Percentiles rank a stretch among this genome's conserved stretches.
phyloP scores from a whole-genome alignment of 768 basidiomycete genomes.

The Suillus decipiens region DNA sequence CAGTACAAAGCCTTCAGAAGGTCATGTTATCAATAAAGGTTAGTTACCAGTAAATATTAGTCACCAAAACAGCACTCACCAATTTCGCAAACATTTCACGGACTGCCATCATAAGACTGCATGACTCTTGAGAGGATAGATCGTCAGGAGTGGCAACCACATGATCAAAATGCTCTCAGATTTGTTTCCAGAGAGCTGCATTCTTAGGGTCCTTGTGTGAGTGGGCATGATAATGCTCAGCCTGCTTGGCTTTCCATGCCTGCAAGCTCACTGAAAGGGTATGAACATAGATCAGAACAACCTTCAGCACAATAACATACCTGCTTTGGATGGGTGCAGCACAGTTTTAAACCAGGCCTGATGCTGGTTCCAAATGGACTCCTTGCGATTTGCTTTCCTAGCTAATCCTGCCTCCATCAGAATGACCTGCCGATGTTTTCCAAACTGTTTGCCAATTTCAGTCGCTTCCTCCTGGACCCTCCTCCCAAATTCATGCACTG shows the following conservation, averaged over 20 bases:
- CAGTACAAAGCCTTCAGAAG: conserved; percentile 1
- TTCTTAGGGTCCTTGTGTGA: neutral
- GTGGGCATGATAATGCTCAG: neutral
- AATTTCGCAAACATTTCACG: neutral
- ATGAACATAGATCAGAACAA: neutral
- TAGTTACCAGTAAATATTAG: neutral
- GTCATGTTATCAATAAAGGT: neutral
- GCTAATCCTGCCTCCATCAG: neutral
- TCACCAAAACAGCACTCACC: neutral
- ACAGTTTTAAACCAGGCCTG: neutral
- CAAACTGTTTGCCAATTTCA: neutral
- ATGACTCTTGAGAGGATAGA: neutral
- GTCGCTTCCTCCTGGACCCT: neutral
- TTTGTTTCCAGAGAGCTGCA: neutral
- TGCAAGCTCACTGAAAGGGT: neutral
- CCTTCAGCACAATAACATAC: neutral
- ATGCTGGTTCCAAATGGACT: neutral
- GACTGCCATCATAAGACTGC: neutral
- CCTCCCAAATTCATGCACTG: neutral
- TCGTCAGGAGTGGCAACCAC: neutral
- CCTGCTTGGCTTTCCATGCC: neutral
- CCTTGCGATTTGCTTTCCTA: neutral
- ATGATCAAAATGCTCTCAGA: neutral
- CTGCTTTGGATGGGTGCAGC: neutral
- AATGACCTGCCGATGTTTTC: neutral